Evolutionary conservation across 805 yeast species (phyloP).

Genomic region (Candida tammaniensis): DNA sequence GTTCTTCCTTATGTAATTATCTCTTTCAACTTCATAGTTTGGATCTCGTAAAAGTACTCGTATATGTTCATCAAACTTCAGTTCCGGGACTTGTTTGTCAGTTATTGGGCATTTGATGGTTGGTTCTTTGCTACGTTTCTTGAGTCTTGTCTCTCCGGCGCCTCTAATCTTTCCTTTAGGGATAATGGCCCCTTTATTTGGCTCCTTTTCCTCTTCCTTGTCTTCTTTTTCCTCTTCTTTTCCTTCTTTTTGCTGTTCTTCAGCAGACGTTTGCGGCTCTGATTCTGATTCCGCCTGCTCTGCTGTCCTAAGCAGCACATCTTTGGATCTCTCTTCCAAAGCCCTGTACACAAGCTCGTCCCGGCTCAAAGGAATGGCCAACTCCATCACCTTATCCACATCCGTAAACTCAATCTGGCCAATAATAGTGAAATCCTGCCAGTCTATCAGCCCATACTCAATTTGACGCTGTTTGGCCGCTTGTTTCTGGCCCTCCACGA

Average conservation of each 20-base stretch:
- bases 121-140: slow-evolving; percentile 25
- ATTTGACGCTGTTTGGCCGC: slow-evolving; percentile 38
- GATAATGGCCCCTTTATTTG: slow-evolving; percentile 13
- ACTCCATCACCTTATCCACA: slow-evolving; percentile 54
- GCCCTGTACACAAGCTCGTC: slow-evolving; percentile 62
- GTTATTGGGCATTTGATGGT: slow-evolving; percentile 78
- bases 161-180: slow-evolving; percentile 56
- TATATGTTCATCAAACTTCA: slow-evolving; percentile 68
- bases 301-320: slow-evolving; percentile 14
- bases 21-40: slow-evolving; percentile 65
- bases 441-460: slow-evolving; percentile 74
- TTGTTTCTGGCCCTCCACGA: slow-evolving; percentile 23
- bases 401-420: slow-evolving; percentile 66
- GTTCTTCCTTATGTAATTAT: slow-evolving; percentile 56
- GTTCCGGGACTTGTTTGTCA: slow-evolving; percentile 64
- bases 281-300: slow-evolving; percentile 1
- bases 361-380: slow-evolving; percentile 53
- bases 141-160: slow-evolving; percentile 67
- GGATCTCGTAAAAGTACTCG: slow-evolving; percentile 74
- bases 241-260: background rate
- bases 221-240: slow-evolving; percentile 1
- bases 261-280: background rate
- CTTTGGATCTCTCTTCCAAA: slow-evolving; percentile 47
- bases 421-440: slow-evolving; percentile 80
- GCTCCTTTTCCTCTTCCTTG: background rate